Conservation (phyloP, 495 filamentous ascomycete genomes). For the Aspergillus nidulans region DNA sequence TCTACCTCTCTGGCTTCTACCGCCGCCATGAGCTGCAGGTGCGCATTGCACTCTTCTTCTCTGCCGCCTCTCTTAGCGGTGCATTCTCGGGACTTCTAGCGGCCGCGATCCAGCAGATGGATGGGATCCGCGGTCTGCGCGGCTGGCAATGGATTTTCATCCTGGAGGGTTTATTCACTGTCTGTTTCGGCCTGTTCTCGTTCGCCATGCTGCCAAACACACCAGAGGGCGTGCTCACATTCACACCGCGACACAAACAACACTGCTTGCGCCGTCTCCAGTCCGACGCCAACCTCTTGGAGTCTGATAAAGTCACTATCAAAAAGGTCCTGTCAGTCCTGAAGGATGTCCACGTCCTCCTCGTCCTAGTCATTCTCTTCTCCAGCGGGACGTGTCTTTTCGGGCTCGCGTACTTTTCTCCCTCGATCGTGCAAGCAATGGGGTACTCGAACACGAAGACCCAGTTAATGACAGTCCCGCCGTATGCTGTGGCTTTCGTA, state of each 20-base stretch:
- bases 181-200: slow-evolving; percentile 12
- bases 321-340: slow-evolving; percentile 6
- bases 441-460: slow-evolving; percentile 3
- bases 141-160: slow-evolving; percentile 16
- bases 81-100: slow-evolving; percentile 11
- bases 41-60: slow-evolving; percentile 14
- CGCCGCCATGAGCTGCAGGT: slow-evolving; percentile 10
- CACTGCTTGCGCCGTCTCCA: slow-evolving; percentile 3
- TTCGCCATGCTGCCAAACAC: slow-evolving; percentile 4
- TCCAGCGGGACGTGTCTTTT: slow-evolving; percentile 8
- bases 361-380: slow-evolving; percentile 5
- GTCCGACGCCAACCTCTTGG: slow-evolving; percentile 8
- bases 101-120: slow-evolving; percentile 12
- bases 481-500: slow-evolving; percentile 7
- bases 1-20: slow-evolving; percentile 16
- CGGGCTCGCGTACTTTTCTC: slow-evolving; percentile 13
- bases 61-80: slow-evolving; percentile 10
- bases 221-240: background rate
- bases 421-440: slow-evolving; percentile 9
- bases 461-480: slow-evolving; percentile 7
- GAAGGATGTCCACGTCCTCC: slow-evolving; percentile 5
- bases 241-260: background rate
- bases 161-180: slow-evolving; percentile 13
- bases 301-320: slow-evolving; percentile 1
- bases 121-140: slow-evolving; percentile 7